Evolutionary conservation across 148 eudicot species (phyloP).

Genomic region (Persicaria maculosa): DNA sequence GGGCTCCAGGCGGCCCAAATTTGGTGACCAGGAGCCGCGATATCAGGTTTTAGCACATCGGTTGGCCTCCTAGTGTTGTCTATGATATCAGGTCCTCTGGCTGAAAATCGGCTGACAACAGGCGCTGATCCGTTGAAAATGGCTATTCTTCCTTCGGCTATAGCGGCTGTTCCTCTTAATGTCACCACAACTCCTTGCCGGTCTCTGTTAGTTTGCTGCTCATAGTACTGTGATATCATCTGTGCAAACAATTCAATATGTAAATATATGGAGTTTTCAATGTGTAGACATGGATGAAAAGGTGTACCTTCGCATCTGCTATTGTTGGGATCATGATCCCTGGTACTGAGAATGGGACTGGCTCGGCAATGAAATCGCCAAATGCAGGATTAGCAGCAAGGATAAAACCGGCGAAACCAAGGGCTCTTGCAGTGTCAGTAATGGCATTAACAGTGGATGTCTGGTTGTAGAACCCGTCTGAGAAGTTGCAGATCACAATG

Average conservation of each 20-base stretch:
- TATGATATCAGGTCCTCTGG: conserved; percentile 81
- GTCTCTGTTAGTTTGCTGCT: conserved; percentile 41
- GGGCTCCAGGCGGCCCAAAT: conserved; percentile 99
- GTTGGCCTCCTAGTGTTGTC: conserved; percentile 44
- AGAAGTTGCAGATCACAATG: conserved; percentile 78
- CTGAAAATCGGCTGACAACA: conserved; percentile 76
- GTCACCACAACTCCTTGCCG: conserved; percentile 33
- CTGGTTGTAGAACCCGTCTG: conserved; percentile 70
- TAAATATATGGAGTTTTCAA: not conserved
- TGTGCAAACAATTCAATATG: conserved; percentile 14
- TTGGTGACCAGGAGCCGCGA: conserved; percentile 86
- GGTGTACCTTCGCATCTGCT: conserved; percentile 48
- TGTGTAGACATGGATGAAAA: conserved; percentile 1
- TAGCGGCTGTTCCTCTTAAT: conserved; percentile 56
- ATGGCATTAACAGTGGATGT: conserved; percentile 64
- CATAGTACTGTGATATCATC: conserved; percentile 65
- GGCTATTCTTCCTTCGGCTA: conserved; percentile 81
- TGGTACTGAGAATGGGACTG: conserved; percentile 60
- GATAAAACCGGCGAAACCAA: conserved; percentile 69
- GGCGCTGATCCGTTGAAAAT: conserved; percentile 50
- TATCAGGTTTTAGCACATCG: conserved; percentile 86
- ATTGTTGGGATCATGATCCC: conserved; percentile 79
- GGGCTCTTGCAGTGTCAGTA: conserved; percentile 41
- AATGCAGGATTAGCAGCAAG: conserved; percentile 63
- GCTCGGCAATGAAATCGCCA: conserved; percentile 85